phyloP scores from a whole-genome alignment of 495 filamentous ascomycete genomes.

The Friedmanniomyces endolithicus region DNA sequence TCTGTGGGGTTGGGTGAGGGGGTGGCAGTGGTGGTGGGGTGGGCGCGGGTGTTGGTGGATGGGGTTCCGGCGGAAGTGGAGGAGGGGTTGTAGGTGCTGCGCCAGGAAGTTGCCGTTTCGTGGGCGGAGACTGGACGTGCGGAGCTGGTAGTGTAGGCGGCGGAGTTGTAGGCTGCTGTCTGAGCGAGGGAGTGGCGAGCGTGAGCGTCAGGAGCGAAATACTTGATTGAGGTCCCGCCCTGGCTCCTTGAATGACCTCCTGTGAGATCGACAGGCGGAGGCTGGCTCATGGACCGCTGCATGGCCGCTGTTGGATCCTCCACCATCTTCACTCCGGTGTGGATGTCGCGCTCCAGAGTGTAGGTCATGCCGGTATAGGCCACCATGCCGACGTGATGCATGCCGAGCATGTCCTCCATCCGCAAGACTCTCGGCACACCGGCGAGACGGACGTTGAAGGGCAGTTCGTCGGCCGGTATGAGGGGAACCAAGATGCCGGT shows the following conservation, averaged over 20 bases:
- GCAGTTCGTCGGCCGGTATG: conserved; percentile 22
- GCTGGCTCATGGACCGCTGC: neutral
- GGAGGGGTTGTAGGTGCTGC: neutral
- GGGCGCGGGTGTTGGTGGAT: neutral
- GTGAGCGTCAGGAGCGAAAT: conserved; percentile 13
- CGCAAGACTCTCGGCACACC: conserved; percentile 14
- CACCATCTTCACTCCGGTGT: neutral
- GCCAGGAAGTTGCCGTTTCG: conserved; percentile 11
- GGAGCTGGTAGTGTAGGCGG: neutral
- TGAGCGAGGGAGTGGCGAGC: conserved; percentile 13
- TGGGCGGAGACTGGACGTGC: conserved; percentile 8
- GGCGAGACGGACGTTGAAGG: conserved; percentile 15
- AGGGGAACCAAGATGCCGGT: conserved; percentile 18
- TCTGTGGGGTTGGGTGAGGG: neutral
- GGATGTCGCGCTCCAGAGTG: conserved; percentile 14
- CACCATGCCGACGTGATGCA: conserved; percentile 16
- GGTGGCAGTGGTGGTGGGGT: neutral
- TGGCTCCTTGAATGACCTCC: neutral
- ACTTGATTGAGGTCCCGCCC: neutral
- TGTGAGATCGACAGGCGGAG: neutral
- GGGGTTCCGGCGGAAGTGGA: neutral
- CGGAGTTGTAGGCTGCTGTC: neutral
- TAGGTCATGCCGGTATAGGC: conserved; percentile 9
- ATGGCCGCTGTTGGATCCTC: neutral
- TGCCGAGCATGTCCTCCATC: conserved; percentile 7